Conservation (phyloP, 192 early-diverging fungal genomes). For the Gigaspora rosea region DNA sequence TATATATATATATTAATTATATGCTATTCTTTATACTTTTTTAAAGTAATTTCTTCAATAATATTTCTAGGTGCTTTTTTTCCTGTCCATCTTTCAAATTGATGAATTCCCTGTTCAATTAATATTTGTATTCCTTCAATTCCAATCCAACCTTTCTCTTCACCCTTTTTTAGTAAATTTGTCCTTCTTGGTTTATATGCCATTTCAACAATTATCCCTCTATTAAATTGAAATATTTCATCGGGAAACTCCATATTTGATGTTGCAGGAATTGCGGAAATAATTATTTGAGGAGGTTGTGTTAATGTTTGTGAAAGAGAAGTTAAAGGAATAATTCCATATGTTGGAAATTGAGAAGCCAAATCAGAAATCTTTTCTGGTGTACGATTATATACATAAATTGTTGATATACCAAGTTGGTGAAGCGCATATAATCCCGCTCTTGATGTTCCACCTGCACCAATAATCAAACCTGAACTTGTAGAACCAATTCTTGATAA, state of each 20-base stretch:
- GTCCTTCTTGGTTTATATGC: conserved; percentile 91
- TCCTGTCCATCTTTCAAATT: conserved; percentile 88
- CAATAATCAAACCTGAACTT: conserved; percentile 76
- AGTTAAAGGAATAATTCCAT: conserved; percentile 49
- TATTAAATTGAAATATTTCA: conserved; percentile 42
- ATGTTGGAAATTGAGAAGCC: conserved; percentile 54
- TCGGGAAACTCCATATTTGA: conserved; percentile 62
- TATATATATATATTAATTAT: too few relatives aligned
- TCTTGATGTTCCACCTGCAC: conserved; percentile 91
- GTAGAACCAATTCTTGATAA: conserved; percentile 37
- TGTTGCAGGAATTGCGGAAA: conserved; percentile 87
- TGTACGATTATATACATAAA: conserved; percentile 89
- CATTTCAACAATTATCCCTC: conserved; percentile 88
- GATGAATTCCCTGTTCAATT: conserved; percentile 89
- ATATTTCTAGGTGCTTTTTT: conserved; percentile 50
- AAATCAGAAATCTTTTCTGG: conserved; percentile 68
- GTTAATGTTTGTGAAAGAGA: conserved; percentile 43
- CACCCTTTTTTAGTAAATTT: conserved; percentile 68
- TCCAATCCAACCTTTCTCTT: conserved; percentile 58
- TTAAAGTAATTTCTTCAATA: not conserved
- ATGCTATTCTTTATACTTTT: not conserved
- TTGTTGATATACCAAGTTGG: conserved; percentile 63
- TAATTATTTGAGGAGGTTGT: conserved; percentile 48
- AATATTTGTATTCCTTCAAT: conserved; percentile 89
- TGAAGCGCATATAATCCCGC: conserved; percentile 88